Percentiles rank a stretch among this genome's conserved stretches.
These are phyloP conservation scores for Salmacisia buchloeana DNA, from an alignment of 1,284 basidiomycete species.

Conservation along the genomic window DNA sequence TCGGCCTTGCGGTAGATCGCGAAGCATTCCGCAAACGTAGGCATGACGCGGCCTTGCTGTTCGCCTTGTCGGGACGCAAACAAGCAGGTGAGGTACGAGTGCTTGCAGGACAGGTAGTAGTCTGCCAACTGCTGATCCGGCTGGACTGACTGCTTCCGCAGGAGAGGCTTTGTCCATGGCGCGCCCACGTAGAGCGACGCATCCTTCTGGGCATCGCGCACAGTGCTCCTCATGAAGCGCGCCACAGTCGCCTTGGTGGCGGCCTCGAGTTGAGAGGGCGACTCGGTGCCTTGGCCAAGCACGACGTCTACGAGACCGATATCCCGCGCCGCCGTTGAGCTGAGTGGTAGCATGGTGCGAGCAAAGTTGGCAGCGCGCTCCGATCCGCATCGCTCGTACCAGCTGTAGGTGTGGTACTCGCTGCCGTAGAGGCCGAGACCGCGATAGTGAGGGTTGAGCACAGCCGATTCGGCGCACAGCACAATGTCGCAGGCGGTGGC, in stretches of 20 bases:
- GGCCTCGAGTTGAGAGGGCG: slow-evolving; percentile 10
- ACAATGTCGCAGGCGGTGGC: slow-evolving; percentile 54
- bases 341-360: slow-evolving; percentile 53
- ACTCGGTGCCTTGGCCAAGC: slow-evolving; percentile 16
- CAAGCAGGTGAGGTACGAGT: slow-evolving; percentile 39
- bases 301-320: slow-evolving; percentile 30
- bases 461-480: slow-evolving; percentile 50
- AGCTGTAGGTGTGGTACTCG: slow-evolving; percentile 54
- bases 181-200: slow-evolving; percentile 16
- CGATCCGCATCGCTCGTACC: slow-evolving; percentile 51
- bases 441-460: slow-evolving; percentile 55
- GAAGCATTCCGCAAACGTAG: slow-evolving; percentile 18
- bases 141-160: slow-evolving; percentile 24
- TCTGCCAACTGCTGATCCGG: slow-evolving; percentile 20
- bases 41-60: neutral
- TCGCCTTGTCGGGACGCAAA: slow-evolving; percentile 26
- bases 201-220: neutral
- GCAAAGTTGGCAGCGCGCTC: slow-evolving; percentile 46
- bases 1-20: slow-evolving; percentile 52
- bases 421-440: slow-evolving; percentile 54
- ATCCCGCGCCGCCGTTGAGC: slow-evolving; percentile 27
- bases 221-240: slow-evolving; percentile 22
- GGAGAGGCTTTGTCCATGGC: slow-evolving; percentile 29
- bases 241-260: slow-evolving; percentile 22
- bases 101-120: slow-evolving; percentile 25